Conservation (phyloP, 2,329 filamentous ascomycete species). For the Colletotrichum tamarilloi region DNA sequence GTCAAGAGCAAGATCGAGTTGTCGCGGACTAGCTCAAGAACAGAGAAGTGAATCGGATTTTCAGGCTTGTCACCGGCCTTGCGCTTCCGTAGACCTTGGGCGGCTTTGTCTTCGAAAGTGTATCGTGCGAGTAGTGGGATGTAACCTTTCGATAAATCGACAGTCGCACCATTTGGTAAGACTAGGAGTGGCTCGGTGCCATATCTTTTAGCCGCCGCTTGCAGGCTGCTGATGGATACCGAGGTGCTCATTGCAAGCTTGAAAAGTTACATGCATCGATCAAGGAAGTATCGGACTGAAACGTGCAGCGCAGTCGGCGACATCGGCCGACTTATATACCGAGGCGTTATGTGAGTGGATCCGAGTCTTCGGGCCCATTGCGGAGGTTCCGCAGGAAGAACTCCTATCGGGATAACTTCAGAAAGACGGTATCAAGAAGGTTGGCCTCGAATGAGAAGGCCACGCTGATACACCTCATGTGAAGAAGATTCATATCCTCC, state of each 20-base stretch:
- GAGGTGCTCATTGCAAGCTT: neutral
- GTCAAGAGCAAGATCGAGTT: neutral
- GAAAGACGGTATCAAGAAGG: neutral
- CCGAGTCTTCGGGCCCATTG: neutral
- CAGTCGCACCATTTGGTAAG: neutral
- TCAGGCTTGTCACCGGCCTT: neutral
- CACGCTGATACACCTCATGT: too few species aligned
- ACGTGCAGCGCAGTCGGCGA: too few species aligned
- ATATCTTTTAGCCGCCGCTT: neutral
- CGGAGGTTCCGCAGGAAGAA: neutral
- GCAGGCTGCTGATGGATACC: neutral
- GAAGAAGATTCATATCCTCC: too few species aligned
- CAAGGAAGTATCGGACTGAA: neutral
- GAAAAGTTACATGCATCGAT: neutral
- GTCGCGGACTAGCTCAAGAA: slow-evolving; percentile 7
- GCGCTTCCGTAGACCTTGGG: slow-evolving; percentile 14
- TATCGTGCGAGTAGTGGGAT: neutral
- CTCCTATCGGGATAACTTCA: neutral
- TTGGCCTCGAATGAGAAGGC: neutral
- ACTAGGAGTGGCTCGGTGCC: neutral
- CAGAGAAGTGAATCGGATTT: slow-evolving; percentile 1
- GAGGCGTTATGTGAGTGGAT: neutral
- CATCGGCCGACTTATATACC: neutral
- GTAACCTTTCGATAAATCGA: slow-evolving; percentile 8
- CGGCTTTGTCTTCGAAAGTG: slow-evolving; percentile 19